Conservation (phyloP, 2,329 filamentous ascomycete species). For the Pseudogymnoascus verrucosus region DNA sequence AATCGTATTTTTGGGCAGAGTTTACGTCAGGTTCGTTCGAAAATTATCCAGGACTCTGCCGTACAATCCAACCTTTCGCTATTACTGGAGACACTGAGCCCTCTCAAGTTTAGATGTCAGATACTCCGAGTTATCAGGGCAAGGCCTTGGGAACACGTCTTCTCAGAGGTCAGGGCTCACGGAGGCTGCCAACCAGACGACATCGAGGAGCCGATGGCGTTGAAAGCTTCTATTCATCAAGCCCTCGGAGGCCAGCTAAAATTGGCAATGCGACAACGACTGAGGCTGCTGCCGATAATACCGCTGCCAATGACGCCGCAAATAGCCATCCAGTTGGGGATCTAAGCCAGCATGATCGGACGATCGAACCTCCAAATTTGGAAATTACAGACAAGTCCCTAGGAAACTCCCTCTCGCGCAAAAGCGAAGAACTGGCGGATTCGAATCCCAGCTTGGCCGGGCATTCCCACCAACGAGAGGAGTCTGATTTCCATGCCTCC, state of each 20-base stretch:
- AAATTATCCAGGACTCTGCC: neutral
- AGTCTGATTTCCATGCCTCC: neutral
- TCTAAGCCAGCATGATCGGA: neutral
- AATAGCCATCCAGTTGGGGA: neutral
- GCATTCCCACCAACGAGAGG: neutral
- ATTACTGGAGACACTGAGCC: neutral
- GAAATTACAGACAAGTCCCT: neutral
- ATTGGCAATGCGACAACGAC: neutral
- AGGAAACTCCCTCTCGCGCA: neutral
- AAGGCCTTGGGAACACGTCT: neutral
- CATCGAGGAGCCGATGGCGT: neutral
- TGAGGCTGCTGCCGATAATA: neutral
- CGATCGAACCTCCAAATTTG: neutral
- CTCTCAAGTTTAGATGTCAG: neutral
- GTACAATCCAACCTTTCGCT: neutral
- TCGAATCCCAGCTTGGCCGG: neutral
- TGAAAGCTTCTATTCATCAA: neutral
- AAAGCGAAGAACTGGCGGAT: neutral
- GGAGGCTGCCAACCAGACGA: neutral
- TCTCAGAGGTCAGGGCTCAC: neutral
- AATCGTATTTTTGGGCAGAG: neutral
- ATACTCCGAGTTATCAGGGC: neutral
- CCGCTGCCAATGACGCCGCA: neutral
- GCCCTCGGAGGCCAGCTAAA: neutral
- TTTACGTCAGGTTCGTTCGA: neutral